Base-by-base conservation (phyloP, 1,284 basidiomycete genomes). In the Ustilago curta region DNA sequence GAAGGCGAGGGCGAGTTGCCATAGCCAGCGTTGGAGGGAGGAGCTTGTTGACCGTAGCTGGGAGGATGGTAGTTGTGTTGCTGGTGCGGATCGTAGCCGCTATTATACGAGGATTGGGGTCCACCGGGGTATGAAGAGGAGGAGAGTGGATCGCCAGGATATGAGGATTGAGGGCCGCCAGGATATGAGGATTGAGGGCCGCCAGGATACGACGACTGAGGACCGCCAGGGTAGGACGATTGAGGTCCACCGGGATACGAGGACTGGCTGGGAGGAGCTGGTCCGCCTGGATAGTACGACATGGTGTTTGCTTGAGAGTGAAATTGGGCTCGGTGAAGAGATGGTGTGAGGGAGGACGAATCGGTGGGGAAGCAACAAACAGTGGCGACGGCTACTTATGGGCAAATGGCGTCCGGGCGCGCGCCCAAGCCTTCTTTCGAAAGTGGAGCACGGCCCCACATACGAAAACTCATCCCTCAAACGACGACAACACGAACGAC, bases 151-250 rank as follows among this genome's bases (percentile, higher is more conserved):
- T 59, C 64, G 16, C 67, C 66, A 9, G 70, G 62, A 42, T 71
- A 76, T 0, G 74, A 59, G 1, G 73, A 72, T 23, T 68, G 69
- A 11, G 9, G 66, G 66, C 18, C 70, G 23, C 65, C 65, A 4
- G 65, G 65, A 35, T 68, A 73, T 5, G 70, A 68, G 16, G 70
- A 65, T 27, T 63, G 67, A 0, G 35, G 57, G 3, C 50, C 63
- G n/a, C 62, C 50, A 9, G 55, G 54, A 32, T 63, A 63, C 19
- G 60, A 57, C 14, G 60, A 63, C 39, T 65, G 65, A 4, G 59
- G 54, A 35, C 62, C 68, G 27, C 68, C 68, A 5, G 68, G 63
- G 31, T 73, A 68, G 49, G 57, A 59, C 18, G 62, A 65, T 40
- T 58, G 60, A 8, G 47, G 61, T 3, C 48, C 61, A 9, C 60